A percentile compares a stretch with the other conserved stretches of the same genome.
These are phyloP conservation scores for Aspergillus tanneri DNA, from an alignment of 2,329 filamentous ascomycete species.

Conservation along the genomic window DNA sequence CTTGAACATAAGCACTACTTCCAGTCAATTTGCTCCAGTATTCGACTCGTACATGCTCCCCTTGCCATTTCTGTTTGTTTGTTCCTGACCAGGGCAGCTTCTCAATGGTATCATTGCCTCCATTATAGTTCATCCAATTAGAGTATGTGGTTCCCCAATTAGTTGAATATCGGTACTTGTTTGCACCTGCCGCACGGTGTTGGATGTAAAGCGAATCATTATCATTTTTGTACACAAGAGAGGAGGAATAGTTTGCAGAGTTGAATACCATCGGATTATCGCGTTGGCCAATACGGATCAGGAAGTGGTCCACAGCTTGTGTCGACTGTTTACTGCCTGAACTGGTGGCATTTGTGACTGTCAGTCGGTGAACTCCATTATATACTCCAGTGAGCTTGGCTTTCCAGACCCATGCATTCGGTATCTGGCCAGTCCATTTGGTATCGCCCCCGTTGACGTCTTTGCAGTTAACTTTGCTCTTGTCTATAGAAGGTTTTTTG, in stretches of 20 bases:
- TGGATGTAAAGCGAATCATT: conserved; percentile 50
- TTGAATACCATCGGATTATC: conserved; percentile 63
- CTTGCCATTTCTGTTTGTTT: conserved; percentile 57
- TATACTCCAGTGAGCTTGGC: conserved; percentile 56
- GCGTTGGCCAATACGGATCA: conserved; percentile 58
- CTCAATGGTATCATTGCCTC: conserved; percentile 50
- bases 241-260: conserved; percentile 58
- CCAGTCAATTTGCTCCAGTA: conserved; percentile 62
- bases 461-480: conserved; percentile 47
- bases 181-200: conserved; percentile 62
- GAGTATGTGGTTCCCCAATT: conserved; percentile 62
- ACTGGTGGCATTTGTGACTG: conserved; percentile 55
- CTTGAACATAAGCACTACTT: conserved; percentile 60
- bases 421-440: conserved; percentile 52
- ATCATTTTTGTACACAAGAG: conserved; percentile 49
- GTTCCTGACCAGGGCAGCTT: conserved; percentile 59
- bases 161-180: conserved; percentile 62
- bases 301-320: conserved; percentile 58
- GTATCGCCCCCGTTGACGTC: conserved; percentile 36
- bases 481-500: conserved; percentile 46
- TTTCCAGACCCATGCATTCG: conserved; percentile 55
- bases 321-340: conserved; percentile 47
- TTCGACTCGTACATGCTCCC: conserved; percentile 62
- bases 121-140: conserved; percentile 57
- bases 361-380: conserved; percentile 61